Evolutionary conservation across 139 green algal species (phyloP).

Genomic region (Chlorella ohadii): DNA sequence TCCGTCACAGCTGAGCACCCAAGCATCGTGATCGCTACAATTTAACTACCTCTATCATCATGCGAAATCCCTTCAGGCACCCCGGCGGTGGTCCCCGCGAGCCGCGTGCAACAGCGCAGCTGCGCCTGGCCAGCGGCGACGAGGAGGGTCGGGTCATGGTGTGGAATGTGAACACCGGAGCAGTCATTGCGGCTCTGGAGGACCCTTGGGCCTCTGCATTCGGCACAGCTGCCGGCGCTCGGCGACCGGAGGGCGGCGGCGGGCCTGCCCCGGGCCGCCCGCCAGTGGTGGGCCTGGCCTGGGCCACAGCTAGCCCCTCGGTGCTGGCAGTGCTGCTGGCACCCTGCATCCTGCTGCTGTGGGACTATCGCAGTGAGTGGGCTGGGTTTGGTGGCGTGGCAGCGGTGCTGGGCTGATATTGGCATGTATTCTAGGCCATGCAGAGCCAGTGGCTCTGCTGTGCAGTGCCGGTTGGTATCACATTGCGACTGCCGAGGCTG

Average conservation of each 20-base stretch:
- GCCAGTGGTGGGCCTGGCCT: conserved; percentile 58
- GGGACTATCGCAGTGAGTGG: conserved; percentile 68
- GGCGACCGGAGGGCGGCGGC: conserved; percentile 24
- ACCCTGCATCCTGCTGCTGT: conserved; percentile 74
- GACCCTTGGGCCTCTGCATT: conserved; percentile 45
- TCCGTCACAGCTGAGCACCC: neutral
- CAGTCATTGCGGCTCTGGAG: conserved; percentile 55
- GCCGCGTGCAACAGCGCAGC: neutral
- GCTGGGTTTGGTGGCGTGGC: neutral
- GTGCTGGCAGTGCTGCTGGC: conserved; percentile 77
- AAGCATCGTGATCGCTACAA: too few species aligned
- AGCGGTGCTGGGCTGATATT: too few species aligned
- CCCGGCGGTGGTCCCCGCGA: conserved; percentile 12
- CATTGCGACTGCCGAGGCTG: too few species aligned
- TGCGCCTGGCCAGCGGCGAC: conserved; percentile 82
- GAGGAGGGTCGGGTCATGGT: conserved; percentile 73
- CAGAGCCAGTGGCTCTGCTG: too few species aligned
- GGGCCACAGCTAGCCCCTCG: conserved; percentile 58
- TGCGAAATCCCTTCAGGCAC: conserved; percentile 45
- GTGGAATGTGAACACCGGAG: conserved; percentile 72
- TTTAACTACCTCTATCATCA: too few species aligned
- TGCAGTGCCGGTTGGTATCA: too few species aligned
- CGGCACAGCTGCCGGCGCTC: neutral
- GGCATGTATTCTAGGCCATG: too few species aligned
- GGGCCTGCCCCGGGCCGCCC: neutral